Base-by-base conservation (phyloP, 495 filamentous ascomycete species). In the Lindgomyces ingoldianus region DNA sequence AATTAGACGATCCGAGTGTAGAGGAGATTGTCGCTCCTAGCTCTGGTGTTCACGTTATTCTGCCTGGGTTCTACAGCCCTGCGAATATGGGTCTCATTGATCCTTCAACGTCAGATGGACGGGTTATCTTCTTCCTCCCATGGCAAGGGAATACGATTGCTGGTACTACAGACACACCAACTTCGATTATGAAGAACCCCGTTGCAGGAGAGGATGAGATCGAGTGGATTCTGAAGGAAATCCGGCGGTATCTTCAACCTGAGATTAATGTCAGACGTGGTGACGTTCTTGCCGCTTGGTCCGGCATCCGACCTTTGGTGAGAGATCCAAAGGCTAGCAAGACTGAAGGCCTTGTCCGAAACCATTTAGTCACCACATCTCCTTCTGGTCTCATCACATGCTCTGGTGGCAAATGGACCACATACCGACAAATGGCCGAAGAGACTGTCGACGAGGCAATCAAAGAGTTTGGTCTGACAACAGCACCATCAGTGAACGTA, bases 131-230 rank as follows among this genome's bases (percentile, higher is more conserved):
- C 86, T 98, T 98, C 84, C 84, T 98, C 27, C 94, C 94, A 18
- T 98, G 94, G 94, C 93, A 98, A 77, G 94, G 94, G 49, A 98
- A 98, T 78, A 98, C 94, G 26, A 98, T 98, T 70, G 94, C 94
- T 22, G 94, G 94, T 64, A 98, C 94, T 19, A 98, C 94, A 9
- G 94, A 98, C 69, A 88, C 90, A 21, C 89, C 93, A 4, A 89
- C 90, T n/a, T 77, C 79, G 21, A 88, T 98, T 57, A 84, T 85
- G 8, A 81, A 81, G n/a, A 91, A 96, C 69, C 94, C 94, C 0
- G 77, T 96, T 29, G 91, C 94, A 8, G 87, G 89, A 44, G 94
- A 98, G 77, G 84, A 92, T 64, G 94, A 96, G 55, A 98, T 98
- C 70, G 85, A 92, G 68, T 98, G 94, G 94, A 98, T 98, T 73